Evolutionary conservation across 257 asterid genomes (phyloP).

Genomic region (Plantago ovata): DNA sequence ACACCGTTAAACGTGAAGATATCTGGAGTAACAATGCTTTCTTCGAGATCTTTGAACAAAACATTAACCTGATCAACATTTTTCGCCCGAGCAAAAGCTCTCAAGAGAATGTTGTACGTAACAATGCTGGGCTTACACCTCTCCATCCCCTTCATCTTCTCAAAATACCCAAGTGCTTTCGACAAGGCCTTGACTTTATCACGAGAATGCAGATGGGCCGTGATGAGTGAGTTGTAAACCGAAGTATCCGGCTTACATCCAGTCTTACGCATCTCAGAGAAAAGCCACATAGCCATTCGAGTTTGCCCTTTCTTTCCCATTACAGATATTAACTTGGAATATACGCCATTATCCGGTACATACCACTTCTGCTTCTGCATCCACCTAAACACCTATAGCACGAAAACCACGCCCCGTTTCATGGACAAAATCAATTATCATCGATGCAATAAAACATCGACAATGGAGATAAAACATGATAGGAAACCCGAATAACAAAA

Average conservation of each 20-base stretch:
- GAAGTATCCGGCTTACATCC: slow-evolving; percentile 94
- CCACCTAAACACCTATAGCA: slow-evolving; percentile 87
- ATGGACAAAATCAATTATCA: neutral
- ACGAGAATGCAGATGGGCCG: slow-evolving; percentile 86
- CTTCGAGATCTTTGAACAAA: slow-evolving; percentile 73
- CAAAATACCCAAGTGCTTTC: slow-evolving; percentile 72
- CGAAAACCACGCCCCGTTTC: neutral
- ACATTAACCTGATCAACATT: slow-evolving; percentile 62
- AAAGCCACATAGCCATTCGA: slow-evolving; percentile 98
- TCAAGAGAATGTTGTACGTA: slow-evolving; percentile 82
- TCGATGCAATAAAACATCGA: neutral
- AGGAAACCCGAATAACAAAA: neutral
- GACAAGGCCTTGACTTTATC: slow-evolving; percentile 79
- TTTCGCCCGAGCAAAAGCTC: slow-evolving; percentile 84
- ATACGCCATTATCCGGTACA: slow-evolving; percentile 89
- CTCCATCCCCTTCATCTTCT: slow-evolving; percentile 88
- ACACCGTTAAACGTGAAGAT: slow-evolving; percentile 84
- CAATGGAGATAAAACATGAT: no score
- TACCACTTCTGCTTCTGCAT: slow-evolving; percentile 98
- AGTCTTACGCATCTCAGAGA: slow-evolving; percentile 96
- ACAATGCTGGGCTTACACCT: slow-evolving; percentile 74
- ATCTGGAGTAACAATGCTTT: slow-evolving; percentile 65
- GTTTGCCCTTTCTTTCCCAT: slow-evolving; percentile 97
- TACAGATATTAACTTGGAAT: slow-evolving; percentile 85
- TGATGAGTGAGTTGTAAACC: slow-evolving; percentile 81